Percentiles rank a stretch among this genome's conserved stretches.
These are phyloP conservation scores for Rutstroemia sp. DNA, from an alignment of 2,329 filamentous ascomycete genomes.

Conservation along the genomic window DNA sequence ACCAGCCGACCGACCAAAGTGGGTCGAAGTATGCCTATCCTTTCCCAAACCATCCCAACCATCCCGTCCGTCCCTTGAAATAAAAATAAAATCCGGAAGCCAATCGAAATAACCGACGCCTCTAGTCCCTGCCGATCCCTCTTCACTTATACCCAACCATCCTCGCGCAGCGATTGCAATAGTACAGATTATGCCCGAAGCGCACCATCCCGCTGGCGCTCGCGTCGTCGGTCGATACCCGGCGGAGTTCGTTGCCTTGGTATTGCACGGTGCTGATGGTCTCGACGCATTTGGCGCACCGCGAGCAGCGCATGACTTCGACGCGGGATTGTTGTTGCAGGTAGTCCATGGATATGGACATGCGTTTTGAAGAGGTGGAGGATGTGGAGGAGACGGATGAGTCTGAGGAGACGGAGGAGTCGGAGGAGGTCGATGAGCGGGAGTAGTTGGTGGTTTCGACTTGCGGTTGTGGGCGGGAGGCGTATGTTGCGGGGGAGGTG, in stretches of 20 bases:
- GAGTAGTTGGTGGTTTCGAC: constrained; percentile 1
- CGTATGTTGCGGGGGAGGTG: constrained; percentile 15
- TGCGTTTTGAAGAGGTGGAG: constrained; percentile 11
- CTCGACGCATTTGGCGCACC: constrained; percentile 53
- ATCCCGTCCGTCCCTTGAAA: too few relatives aligned
- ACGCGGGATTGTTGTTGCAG: constrained; percentile 31
- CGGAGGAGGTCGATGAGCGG: constrained; percentile 15
- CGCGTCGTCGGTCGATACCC: constrained; percentile 44
- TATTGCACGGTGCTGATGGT: constrained; percentile 37
- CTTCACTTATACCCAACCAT: constrained; percentile 56
- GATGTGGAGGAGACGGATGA: constrained; percentile 15
- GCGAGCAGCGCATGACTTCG: constrained; percentile 54
- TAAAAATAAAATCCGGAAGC: not conserved
- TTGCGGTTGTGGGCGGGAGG: constrained; percentile 12
- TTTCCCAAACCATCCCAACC: too few relatives aligned
- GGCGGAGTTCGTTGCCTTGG: constrained; percentile 11
- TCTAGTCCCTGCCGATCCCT: not conserved
- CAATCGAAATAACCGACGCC: not conserved
- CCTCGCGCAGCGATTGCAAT: constrained; percentile 56
- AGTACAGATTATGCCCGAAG: constrained; percentile 59
- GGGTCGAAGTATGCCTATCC: too few relatives aligned
- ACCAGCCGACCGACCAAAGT: too few relatives aligned
- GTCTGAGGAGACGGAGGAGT: constrained; percentile 7
- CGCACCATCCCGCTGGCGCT: constrained; percentile 54
- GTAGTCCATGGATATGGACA: constrained; percentile 15